phyloP scores from a whole-genome alignment of 2,329 filamentous ascomycete genomes.

The Didymella glomerata region DNA sequence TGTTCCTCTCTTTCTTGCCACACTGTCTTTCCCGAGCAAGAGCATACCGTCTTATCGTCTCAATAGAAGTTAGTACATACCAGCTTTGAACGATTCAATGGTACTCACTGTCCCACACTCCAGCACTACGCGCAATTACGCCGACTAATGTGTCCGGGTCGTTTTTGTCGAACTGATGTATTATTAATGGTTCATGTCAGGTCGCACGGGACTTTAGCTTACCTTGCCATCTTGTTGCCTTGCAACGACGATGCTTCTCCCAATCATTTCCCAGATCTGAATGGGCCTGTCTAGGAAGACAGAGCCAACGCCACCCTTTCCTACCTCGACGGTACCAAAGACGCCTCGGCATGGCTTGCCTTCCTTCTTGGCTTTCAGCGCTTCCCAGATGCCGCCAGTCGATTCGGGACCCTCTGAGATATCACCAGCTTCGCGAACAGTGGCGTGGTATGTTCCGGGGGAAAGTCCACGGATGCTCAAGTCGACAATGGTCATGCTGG shows the following conservation, averaged over 20 bases:
- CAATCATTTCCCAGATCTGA: slow-evolving; percentile 95
- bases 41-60: slow-evolving; percentile 95
- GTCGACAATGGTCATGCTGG: slow-evolving; percentile 82
- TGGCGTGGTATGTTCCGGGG: slow-evolving; percentile 83
- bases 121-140: slow-evolving; percentile 92
- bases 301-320: slow-evolving; percentile 76
- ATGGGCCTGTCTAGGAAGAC: slow-evolving; percentile 83
- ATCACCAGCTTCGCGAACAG: slow-evolving; percentile 85
- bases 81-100: not conserved
- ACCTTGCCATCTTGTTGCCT: slow-evolving; percentile 66
- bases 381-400: slow-evolving; percentile 83
- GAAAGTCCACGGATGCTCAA: slow-evolving; percentile 83
- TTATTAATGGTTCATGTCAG: slow-evolving; percentile 1
- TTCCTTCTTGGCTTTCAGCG: slow-evolving; percentile 55
- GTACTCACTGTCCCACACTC: slow-evolving; percentile 79
- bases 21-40: slow-evolving; percentile 95
- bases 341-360: slow-evolving; percentile 64
- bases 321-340: slow-evolving; percentile 79
- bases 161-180: slow-evolving; percentile 58
- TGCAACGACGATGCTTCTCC: slow-evolving; percentile 87
- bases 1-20: slow-evolving; percentile 97
- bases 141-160: slow-evolving; percentile 88
- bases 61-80: not conserved
- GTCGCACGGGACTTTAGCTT: slow-evolving; percentile 3
- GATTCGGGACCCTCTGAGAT: slow-evolving; percentile 84